Percentiles rank a stretch among this genome's conserved stretches.
Evolutionary conservation across 768 basidiomycete genomes (phyloP).

Genomic region (Mycena crocata): DNA sequence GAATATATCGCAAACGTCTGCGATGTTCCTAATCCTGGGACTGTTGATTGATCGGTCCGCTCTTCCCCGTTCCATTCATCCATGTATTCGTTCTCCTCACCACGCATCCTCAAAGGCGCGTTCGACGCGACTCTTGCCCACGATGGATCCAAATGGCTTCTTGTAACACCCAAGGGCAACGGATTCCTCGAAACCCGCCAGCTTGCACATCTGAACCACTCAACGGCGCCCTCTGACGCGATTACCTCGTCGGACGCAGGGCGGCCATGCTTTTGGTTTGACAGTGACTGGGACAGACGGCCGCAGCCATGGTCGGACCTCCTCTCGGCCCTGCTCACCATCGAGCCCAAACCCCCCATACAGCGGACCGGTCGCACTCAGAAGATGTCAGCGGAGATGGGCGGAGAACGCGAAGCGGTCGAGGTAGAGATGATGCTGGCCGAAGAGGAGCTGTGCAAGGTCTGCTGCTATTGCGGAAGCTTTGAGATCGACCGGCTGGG

Average conservation of each 20-base stretch:
- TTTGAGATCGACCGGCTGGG: conserved; percentile 5
- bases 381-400: conserved; percentile 7
- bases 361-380: conserved; percentile 10
- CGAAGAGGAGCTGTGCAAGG: conserved; percentile 16
- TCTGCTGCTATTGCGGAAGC: conserved; percentile 11
- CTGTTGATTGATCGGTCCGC: no score
- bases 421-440: conserved; percentile 15
- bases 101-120: conserved; percentile 3
- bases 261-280: conserved; percentile 18
- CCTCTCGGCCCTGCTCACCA: conserved; percentile 2
- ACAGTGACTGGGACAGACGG: conserved; percentile 22
- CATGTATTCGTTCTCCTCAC: conserved; percentile 16
- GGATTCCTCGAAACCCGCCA: conserved; percentile 18
- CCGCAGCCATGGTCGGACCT: conserved; percentile 16
- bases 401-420: conserved; percentile 11
- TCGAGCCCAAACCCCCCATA: conserved; percentile 16
- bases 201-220: conserved; percentile 2
- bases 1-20: no score
- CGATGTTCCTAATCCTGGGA: no score
- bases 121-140: conserved; percentile 12
- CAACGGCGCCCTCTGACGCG: background rate
- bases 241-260: background rate
- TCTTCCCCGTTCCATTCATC: no score
- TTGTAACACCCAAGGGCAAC: conserved; percentile 21
- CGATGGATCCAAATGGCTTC: conserved; percentile 17